phyloP scores from a whole-genome alignment of 176 grass and related monocot species.

The Hsuehochloa calcarea region DNA sequence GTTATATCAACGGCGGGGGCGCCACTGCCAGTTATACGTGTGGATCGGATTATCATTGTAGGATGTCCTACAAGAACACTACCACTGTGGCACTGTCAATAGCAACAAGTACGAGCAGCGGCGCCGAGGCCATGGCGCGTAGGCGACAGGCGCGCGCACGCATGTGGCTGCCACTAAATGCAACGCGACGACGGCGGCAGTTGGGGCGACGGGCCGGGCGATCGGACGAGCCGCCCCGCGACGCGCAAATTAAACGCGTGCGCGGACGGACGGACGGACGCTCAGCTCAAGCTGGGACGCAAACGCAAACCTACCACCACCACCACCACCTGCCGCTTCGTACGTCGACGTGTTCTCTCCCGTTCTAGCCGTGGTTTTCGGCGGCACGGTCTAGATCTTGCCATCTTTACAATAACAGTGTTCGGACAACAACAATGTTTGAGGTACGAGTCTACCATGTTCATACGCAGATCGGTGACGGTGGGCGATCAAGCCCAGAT shows the following conservation, averaged over 20 bases:
- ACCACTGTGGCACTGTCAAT: no score
- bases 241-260: not conserved
- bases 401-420: no score
- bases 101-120: not conserved
- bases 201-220: constrained; percentile 4
- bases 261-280: no score
- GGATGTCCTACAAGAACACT: not conserved
- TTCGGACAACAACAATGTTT: no score
- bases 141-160: not conserved
- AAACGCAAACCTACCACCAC: no score
- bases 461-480: not conserved
- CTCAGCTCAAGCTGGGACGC: no score
- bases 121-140: not conserved
- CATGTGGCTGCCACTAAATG: not conserved
- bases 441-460: no score
- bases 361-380: not conserved
- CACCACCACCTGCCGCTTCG: no score
- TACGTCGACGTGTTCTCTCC: not conserved
- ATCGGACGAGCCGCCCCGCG: no score
- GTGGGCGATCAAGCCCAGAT: not conserved
- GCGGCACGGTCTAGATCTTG: no score
- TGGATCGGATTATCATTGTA: not conserved
- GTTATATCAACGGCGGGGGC: no score
- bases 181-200: not conserved
- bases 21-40: no score